Conservation (phyloP, 2,329 filamentous ascomycete species). For the Xylariaceae sp. region DNA sequence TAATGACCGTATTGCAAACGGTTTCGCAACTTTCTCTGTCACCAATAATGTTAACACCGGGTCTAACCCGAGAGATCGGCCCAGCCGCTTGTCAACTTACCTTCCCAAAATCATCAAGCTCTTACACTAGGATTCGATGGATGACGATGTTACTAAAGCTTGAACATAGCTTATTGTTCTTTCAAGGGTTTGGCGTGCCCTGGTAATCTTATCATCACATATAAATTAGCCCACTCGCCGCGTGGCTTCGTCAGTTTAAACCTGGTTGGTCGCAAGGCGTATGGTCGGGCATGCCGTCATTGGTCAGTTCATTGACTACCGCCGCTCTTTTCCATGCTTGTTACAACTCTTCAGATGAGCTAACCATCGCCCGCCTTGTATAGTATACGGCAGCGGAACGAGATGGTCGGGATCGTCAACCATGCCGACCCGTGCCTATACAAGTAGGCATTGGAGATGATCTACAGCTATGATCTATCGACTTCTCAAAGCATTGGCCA, state of each 20-base stretch:
- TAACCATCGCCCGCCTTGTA: not conserved
- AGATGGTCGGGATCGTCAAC: constrained; percentile 5
- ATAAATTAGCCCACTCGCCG: constrained; percentile 23
- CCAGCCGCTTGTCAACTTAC: constrained; percentile 22
- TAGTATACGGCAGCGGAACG: not conserved
- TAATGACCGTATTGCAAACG: not conserved
- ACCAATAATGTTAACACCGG: constrained; percentile 5
- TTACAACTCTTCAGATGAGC: too few relatives aligned
- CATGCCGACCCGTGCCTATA: not conserved
- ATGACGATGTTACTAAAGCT: not conserved
- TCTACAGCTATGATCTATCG: not conserved
- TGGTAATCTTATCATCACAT: constrained; percentile 19
- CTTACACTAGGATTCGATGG: constrained; percentile 6
- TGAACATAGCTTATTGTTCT: constrained; percentile 9
- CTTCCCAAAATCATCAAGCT: constrained; percentile 25
- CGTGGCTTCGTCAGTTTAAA: constrained; percentile 14
- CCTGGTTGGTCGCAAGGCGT: not conserved
- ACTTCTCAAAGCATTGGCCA: too few relatives aligned
- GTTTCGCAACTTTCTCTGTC: constrained; percentile 16
- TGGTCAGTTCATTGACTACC: not conserved
- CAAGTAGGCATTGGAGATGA: not conserved
- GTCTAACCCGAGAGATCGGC: constrained; percentile 19
- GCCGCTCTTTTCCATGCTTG: not conserved
- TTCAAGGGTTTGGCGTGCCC: constrained; percentile 18
- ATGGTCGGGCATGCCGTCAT: constrained; percentile 15